Percentiles rank a stretch among this genome's conserved stretches.
These are phyloP conservation scores for Fusarium xylarioides DNA, from an alignment of 2,329 filamentous ascomycete species.

Conservation along the genomic window DNA sequence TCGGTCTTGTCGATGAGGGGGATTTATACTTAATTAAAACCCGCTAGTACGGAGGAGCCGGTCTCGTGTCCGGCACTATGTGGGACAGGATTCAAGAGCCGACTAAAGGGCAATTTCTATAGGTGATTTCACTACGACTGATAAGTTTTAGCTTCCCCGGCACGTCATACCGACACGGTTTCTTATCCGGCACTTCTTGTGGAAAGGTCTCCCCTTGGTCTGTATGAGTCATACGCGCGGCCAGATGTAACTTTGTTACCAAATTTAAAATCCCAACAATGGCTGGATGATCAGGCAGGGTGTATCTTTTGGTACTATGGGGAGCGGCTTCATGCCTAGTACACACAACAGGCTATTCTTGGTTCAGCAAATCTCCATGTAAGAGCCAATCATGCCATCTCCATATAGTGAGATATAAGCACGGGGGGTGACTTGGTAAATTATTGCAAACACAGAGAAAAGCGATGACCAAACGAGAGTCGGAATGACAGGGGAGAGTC, in stretches of 20 bases:
- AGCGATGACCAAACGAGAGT: background rate
- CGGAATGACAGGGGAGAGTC: rapidly evolving
- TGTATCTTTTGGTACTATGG: no score
- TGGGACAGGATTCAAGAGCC: rapidly evolving
- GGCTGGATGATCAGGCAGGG: no score
- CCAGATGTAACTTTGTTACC: no score
- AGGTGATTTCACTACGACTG: rapidly evolving
- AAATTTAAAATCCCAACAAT: no score
- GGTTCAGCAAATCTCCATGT: no score
- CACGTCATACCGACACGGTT: background rate
- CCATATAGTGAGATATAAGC: background rate
- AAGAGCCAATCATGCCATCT: background rate
- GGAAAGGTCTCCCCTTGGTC: background rate
- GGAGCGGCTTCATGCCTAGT: no score
- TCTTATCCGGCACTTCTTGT: background rate
- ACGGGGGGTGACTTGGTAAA: background rate
- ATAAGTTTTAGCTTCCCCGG: background rate
- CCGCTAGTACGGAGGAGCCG: background rate
- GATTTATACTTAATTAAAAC: background rate
- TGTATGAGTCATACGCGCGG: no score
- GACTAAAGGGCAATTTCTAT: background rate
- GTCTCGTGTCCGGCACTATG: background rate
- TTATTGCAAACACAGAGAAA: background rate
- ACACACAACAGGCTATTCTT: no score
- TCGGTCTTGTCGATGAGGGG: background rate